phyloP scores from a whole-genome alignment of 2,329 filamentous ascomycete genomes.

The Beauveria bassiana region DNA sequence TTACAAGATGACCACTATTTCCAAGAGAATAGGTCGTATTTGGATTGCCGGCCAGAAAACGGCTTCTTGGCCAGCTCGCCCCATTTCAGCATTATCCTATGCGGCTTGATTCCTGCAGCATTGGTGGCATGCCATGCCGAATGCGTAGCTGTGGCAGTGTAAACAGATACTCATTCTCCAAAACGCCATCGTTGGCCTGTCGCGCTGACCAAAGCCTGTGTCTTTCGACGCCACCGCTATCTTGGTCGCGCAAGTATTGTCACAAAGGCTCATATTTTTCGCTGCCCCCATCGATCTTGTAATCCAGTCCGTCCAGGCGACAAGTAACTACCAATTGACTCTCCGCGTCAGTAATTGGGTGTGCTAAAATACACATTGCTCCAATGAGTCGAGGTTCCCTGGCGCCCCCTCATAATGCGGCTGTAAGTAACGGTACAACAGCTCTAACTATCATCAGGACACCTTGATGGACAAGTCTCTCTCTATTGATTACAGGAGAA shows the following conservation, averaged over 20 bases:
- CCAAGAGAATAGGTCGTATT: neutral
- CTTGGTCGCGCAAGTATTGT: neutral
- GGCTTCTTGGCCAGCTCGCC: neutral
- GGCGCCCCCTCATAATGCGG: too few species aligned
- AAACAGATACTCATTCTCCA: neutral
- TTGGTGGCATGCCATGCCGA: neutral
- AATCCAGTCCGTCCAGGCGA: neutral
- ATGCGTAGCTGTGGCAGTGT: neutral
- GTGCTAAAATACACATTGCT: too few species aligned
- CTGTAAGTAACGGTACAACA: too few species aligned
- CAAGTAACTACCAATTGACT: neutral
- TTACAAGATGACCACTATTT: neutral
- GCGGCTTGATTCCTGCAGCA: neutral
- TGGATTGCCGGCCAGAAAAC: neutral
- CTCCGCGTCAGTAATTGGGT: neutral
- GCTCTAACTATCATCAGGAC: too few species aligned
- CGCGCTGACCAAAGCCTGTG: too few species aligned
- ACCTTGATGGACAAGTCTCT: too few species aligned
- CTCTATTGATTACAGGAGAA: too few species aligned
- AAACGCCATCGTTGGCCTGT: neutral
- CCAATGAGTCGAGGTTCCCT: too few species aligned
- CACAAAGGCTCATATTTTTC: neutral
- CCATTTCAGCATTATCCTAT: neutral
- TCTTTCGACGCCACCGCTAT: neutral
- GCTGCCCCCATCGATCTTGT: neutral